phyloP scores from a whole-genome alignment of 2,329 filamentous ascomycete genomes.

The Davidsoniella neocaledoniae region DNA sequence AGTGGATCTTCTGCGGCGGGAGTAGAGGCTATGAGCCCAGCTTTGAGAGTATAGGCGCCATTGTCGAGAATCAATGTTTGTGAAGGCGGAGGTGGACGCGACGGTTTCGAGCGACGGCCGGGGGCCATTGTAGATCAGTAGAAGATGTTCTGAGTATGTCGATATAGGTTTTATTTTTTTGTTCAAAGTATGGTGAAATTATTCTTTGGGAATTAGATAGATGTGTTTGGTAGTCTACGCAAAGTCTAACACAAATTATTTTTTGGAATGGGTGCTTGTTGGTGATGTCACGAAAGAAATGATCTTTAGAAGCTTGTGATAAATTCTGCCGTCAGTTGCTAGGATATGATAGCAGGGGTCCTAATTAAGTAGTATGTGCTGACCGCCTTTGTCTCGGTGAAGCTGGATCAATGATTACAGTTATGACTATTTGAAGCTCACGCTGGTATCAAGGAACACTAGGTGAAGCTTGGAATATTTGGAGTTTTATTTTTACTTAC shows the following conservation, averaged over 20 bases:
- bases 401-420: too few relatives aligned
- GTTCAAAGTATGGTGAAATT: neutral
- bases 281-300: too few relatives aligned
- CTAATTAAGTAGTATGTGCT: too few relatives aligned
- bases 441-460: too few relatives aligned
- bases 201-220: neutral
- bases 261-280: too few relatives aligned
- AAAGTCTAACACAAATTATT: neutral
- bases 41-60: constrained; percentile 81
- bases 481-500: too few relatives aligned
- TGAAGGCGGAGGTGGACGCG: constrained; percentile 34
- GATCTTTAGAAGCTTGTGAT: too few relatives aligned
- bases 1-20: constrained; percentile 19
- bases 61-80: constrained; percentile 83
- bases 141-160: neutral
- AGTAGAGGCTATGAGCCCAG: constrained; percentile 47
- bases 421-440: too few relatives aligned
- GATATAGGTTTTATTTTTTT: neutral
- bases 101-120: constrained; percentile 34
- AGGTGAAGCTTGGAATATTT: too few relatives aligned
- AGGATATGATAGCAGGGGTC: too few relatives aligned
- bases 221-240: neutral
- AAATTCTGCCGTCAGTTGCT: too few relatives aligned
- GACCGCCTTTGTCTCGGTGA: too few relatives aligned
- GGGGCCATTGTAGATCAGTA: constrained; percentile 23